Percentiles rank a stretch among this genome's conserved stretches.
Evolutionary conservation across 495 filamentous ascomycete species (phyloP).

Genomic region (Geopyxis carbonaria): DNA sequence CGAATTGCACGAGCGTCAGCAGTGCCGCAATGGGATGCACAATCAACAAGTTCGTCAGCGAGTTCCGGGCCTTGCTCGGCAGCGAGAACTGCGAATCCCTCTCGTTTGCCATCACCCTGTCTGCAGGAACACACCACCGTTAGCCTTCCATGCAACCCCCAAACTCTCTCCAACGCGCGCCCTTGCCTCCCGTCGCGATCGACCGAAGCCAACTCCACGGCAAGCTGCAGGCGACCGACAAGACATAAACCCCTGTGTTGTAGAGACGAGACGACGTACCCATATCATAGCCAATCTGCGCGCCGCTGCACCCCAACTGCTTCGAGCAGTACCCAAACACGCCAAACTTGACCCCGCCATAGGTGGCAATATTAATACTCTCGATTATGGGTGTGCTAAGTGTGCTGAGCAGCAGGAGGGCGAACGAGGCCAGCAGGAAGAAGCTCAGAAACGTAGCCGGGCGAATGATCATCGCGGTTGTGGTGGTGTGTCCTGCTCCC

Average conservation of each 20-base stretch:
- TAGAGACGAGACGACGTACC: slow-evolving; percentile 47
- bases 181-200: neutral
- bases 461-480: slow-evolving; percentile 36
- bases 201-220: neutral
- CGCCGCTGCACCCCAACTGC: slow-evolving; percentile 40
- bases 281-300: slow-evolving; percentile 70
- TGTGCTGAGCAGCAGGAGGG: slow-evolving; percentile 66
- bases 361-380: slow-evolving; percentile 63
- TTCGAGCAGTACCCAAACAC: slow-evolving; percentile 75
- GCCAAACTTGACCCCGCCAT: slow-evolving; percentile 61
- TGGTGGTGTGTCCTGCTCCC: too few relatives aligned
- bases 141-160: neutral
- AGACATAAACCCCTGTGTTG: too few relatives aligned
- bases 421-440: slow-evolving; percentile 72
- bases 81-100: slow-evolving; percentile 47
- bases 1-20: slow-evolving; percentile 66
- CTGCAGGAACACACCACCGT: neutral
- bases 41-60: slow-evolving; percentile 79
- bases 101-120: slow-evolving; percentile 2
- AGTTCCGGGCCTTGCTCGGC: slow-evolving; percentile 52
- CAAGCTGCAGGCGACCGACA: too few relatives aligned
- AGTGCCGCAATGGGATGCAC: slow-evolving; percentile 84
- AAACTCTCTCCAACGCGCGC: slow-evolving; percentile 4
- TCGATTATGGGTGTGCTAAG: slow-evolving; percentile 86
- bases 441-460: slow-evolving; percentile 85